Evolutionary conservation across 768 basidiomycete genomes (phyloP).

Genomic region (Rhizopogon rudus): DNA sequence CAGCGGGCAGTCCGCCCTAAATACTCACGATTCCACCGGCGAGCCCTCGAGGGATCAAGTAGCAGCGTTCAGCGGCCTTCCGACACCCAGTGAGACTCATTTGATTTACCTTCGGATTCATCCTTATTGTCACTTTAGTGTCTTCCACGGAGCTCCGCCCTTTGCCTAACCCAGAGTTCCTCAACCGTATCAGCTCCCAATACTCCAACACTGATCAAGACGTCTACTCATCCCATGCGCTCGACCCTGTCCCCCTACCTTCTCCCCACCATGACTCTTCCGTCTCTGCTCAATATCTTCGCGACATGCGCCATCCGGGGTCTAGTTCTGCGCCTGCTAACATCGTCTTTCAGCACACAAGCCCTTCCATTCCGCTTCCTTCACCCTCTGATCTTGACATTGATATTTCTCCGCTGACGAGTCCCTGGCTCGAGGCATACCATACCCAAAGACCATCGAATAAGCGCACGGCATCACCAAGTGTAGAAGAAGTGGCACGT

Average conservation of each 20-base stretch:
- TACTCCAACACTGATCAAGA: constrained; percentile 28
- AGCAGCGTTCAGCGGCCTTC: constrained; percentile 45
- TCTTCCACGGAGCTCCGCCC: constrained; percentile 65
- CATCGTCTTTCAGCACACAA: constrained; percentile 52
- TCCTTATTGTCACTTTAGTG: constrained; percentile 32
- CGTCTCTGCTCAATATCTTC: constrained; percentile 21
- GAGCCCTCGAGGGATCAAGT: constrained; percentile 30
- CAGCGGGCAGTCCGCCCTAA: constrained; percentile 36
- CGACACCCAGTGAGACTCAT: constrained; percentile 57
- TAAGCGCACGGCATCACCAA: constrained; percentile 57
- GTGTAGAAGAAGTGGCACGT: constrained; percentile 44
- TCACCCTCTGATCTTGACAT: constrained; percentile 56
- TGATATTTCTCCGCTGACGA: constrained; percentile 76
- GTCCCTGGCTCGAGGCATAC: constrained; percentile 73
- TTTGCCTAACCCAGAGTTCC: constrained; percentile 51
- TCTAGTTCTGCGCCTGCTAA: constrained; percentile 68
- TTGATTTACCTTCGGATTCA: constrained; percentile 8
- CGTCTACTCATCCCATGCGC: constrained; percentile 18
- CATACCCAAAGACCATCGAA: constrained; percentile 32
- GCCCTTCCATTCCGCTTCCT: constrained; percentile 33
- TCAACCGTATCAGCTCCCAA: constrained; percentile 57
- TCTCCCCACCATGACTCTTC: constrained; percentile 26
- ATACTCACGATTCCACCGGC: constrained; percentile 32
- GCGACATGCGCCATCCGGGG: constrained; percentile 27
- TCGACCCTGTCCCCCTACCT: constrained; percentile 22